These are phyloP conservation scores for Malassezia sympodialis DNA, from an alignment of 1,284 basidiomycete species.

Conservation along the genomic window DNA sequence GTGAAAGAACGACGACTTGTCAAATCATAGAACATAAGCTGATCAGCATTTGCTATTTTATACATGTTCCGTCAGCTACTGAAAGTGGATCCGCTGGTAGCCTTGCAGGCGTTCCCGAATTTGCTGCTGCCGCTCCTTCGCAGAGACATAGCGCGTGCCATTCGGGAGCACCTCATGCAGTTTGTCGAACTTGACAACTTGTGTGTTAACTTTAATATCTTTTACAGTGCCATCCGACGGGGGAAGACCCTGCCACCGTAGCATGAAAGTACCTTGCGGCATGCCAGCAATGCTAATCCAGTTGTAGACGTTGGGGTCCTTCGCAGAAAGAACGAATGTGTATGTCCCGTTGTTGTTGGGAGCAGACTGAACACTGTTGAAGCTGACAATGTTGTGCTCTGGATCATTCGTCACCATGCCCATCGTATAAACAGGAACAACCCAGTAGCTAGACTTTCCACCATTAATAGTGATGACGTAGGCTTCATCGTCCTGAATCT, in stretches of 20 bases:
- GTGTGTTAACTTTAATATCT: background rate
- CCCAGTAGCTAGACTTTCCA: conserved; percentile 14
- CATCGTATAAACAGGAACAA: conserved; percentile 7
- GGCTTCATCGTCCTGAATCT: conserved; percentile 11
- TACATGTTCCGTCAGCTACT: background rate
- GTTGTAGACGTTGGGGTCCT: conserved; percentile 12
- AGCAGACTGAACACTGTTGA: conserved; percentile 13
- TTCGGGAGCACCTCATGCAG: conserved; percentile 3
- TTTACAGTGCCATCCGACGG: conserved; percentile 1
- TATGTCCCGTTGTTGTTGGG: conserved; percentile 15
- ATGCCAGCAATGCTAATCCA: conserved; percentile 11
- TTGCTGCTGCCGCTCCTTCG: conserved; percentile 3
- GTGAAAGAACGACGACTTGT: background rate
- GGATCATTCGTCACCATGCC: conserved; percentile 11
- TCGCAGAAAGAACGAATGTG: conserved; percentile 13
- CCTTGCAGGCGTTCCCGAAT: background rate
- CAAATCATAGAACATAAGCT: background rate
- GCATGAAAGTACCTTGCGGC: conserved; percentile 12
- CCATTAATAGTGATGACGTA: conserved; percentile 10
- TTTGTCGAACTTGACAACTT: background rate
- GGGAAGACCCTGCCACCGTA: conserved; percentile 16
- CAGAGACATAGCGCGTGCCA: background rate
- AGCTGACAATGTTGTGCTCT: conserved; percentile 9
- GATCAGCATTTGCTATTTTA: no score
- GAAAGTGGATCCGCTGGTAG: conserved; percentile 12